These are phyloP conservation scores for Theileria orientalis DNA, from an alignment of 169 alveolate genomes.

Conservation along the genomic window DNA sequence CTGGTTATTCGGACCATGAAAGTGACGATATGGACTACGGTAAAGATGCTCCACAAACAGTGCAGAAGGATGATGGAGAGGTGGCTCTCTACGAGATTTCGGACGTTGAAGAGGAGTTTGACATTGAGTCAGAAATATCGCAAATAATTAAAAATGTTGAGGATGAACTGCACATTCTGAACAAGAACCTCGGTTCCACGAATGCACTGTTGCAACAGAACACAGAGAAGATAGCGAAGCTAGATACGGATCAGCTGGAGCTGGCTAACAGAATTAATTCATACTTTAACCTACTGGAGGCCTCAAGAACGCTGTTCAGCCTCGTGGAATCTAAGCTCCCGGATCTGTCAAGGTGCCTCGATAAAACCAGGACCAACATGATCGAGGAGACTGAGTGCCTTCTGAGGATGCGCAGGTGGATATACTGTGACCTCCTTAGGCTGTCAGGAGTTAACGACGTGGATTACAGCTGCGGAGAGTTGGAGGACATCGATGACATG, in stretches of 20 bases:
- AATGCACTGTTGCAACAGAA: background rate
- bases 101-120: background rate
- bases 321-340: slow-evolving; percentile 13
- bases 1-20: too few relatives aligned
- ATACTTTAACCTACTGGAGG: slow-evolving; percentile 7
- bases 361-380: background rate
- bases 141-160: background rate
- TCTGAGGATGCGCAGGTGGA: slow-evolving; percentile 37
- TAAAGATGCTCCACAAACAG: background rate
- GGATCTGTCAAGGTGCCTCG: background rate
- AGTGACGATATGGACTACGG: background rate
- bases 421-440: slow-evolving; percentile 46
- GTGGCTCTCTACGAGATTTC: background rate
- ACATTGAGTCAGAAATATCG: slow-evolving; percentile 14
- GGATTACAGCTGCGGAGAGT: slow-evolving; percentile 55
- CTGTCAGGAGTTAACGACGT: slow-evolving; percentile 17
- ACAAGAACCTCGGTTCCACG: background rate
- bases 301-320: slow-evolving; percentile 33
- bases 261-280: background rate
- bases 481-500: slow-evolving; percentile 58
- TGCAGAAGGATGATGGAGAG: background rate
- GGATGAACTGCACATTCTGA: background rate
- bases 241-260: background rate
- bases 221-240: slow-evolving; percentile 4
- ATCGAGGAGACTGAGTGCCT: slow-evolving; percentile 28